phyloP scores from a whole-genome alignment of 306 rosid species.

The Trifolium dubium region DNA sequence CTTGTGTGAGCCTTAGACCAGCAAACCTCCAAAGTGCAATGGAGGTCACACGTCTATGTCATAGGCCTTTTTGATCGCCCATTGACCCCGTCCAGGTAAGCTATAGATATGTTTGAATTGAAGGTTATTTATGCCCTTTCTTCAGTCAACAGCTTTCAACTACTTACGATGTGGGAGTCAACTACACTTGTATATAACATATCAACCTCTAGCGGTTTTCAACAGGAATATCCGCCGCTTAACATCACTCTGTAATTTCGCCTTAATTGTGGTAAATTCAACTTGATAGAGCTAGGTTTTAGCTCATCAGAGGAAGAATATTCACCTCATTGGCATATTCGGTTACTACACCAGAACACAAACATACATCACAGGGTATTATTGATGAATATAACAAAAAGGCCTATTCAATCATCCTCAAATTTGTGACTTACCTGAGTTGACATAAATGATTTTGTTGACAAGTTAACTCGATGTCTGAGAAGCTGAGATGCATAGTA shows the following conservation, averaged over 20 bases:
- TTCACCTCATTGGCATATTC: background rate
- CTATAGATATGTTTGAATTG: no score
- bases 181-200: background rate
- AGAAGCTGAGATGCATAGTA: background rate
- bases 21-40: conserved; percentile 55
- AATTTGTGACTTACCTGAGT: background rate
- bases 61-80: conserved; percentile 39
- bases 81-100: conserved; percentile 55
- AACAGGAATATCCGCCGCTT: background rate
- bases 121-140: background rate
- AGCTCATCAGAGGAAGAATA: background rate
- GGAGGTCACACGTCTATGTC: conserved; percentile 58
- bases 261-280: background rate
- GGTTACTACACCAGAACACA: background rate
- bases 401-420: background rate
- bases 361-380: no score
- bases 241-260: background rate
- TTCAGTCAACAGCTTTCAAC: background rate
- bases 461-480: background rate
- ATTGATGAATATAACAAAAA: background rate
- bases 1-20: conserved; percentile 53
- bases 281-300: background rate
- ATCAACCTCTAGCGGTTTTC: background rate
- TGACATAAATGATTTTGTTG: background rate
- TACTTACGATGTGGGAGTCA: conserved; percentile 8